These are phyloP conservation scores for Calocybe cyanea DNA, from an alignment of 768 basidiomycete species.

Conservation along the genomic window DNA sequence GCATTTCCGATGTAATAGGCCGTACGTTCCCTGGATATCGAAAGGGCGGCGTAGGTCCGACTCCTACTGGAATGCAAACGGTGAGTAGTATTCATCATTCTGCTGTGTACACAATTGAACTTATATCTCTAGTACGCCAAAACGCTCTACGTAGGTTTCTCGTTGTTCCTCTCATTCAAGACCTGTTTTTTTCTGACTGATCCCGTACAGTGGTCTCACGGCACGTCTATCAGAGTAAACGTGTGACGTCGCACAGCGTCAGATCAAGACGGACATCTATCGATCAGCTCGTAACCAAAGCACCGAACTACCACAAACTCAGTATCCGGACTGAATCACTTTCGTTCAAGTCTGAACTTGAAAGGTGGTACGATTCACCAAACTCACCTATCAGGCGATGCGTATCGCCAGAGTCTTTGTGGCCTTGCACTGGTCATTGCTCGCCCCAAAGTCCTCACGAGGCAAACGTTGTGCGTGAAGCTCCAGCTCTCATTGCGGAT, in stretches of 20 bases:
- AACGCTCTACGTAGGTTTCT: conserved; percentile 12
- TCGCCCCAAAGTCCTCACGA: conserved; percentile 8
- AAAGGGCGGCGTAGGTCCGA: conserved; percentile 36
- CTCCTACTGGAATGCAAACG: conserved; percentile 27
- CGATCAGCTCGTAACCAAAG: conserved; percentile 15
- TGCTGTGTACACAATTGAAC: neutral
- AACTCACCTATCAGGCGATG: conserved; percentile 21
- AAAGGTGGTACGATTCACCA: conserved; percentile 15
- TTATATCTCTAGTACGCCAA: conserved; percentile 12
- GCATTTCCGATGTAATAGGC: conserved; percentile 40
- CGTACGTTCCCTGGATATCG: conserved; percentile 44
- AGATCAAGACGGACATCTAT: conserved; percentile 19
- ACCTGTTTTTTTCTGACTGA: no score
- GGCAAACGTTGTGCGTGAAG: conserved; percentile 29
- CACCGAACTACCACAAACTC: conserved; percentile 10
- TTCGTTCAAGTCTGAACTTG: conserved; percentile 17
- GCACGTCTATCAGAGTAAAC: conserved; percentile 24
- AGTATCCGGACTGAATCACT: conserved; percentile 7
- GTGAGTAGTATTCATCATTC: conserved; percentile 16
- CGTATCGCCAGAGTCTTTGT: conserved; percentile 28
- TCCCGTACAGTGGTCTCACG: conserved; percentile 11
- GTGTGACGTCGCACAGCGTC: conserved; percentile 17
- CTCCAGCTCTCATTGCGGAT: neutral
- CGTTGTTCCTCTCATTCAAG: no score
- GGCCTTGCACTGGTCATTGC: conserved; percentile 30